Percentiles rank a stretch among this genome's conserved stretches.
phyloP scores from a whole-genome alignment of 2,329 filamentous ascomycete species.

The Colletotrichum chrysophilum region DNA sequence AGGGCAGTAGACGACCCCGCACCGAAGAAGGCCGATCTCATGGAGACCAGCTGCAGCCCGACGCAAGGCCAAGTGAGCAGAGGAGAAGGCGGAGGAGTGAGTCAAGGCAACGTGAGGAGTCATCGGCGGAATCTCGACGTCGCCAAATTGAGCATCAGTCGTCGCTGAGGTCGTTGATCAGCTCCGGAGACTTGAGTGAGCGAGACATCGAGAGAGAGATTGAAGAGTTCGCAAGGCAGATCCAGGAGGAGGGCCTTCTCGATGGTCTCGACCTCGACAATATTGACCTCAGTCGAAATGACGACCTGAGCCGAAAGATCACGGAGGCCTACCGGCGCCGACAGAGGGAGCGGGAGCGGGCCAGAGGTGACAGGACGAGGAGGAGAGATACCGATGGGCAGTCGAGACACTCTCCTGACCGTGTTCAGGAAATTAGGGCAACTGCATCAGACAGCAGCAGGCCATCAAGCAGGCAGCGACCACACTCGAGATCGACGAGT shows the following conservation, averaged over 20 bases:
- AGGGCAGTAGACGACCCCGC: conserved; percentile 34
- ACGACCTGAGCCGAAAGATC: conserved; percentile 89
- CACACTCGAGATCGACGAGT: conserved; percentile 52
- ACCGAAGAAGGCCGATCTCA: conserved; percentile 32
- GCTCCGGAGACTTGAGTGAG: conserved; percentile 77
- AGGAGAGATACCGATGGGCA: conserved; percentile 46
- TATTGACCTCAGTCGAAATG: conserved; percentile 82
- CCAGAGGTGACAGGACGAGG: conserved; percentile 27
- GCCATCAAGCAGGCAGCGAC: conserved; percentile 31
- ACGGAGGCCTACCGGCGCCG: conserved; percentile 85
- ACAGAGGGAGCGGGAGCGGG: conserved; percentile 58
- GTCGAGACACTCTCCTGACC: conserved; percentile 37
- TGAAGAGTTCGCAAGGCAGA: conserved; percentile 87
- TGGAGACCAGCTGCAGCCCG: conserved; percentile 42
- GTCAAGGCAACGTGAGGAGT: conserved; percentile 45
- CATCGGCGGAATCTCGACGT: conserved; percentile 39
- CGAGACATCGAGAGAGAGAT: conserved; percentile 87
- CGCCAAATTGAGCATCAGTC: conserved; percentile 87
- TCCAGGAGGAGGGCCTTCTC: conserved; percentile 83
- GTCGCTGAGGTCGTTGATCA: conserved; percentile 84
- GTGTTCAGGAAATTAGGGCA: conserved; percentile 12
- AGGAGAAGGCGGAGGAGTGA: conserved; percentile 48
- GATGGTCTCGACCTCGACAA: conserved; percentile 91
- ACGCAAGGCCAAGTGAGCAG: conserved; percentile 36
- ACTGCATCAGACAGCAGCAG: conserved; percentile 29